phyloP scores from a whole-genome alignment of 768 basidiomycete genomes.

The Boletus sp. region DNA sequence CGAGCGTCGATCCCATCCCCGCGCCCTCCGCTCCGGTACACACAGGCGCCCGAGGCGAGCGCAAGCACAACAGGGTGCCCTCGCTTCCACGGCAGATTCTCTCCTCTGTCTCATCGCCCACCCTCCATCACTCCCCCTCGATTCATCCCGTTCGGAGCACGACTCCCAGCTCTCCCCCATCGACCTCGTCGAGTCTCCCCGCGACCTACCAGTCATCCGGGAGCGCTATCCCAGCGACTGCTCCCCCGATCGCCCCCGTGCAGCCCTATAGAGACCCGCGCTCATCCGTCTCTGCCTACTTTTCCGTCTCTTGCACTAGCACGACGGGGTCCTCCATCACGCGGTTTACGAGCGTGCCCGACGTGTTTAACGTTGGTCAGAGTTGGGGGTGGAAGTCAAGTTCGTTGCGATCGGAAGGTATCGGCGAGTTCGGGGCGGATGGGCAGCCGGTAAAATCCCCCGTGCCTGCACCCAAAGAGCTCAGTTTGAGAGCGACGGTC shows the following conservation, averaged over 20 bases:
- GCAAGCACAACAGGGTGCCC: constrained; percentile 29
- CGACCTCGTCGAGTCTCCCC: constrained; percentile 17
- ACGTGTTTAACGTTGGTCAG: constrained; percentile 79
- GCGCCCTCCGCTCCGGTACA: constrained; percentile 53
- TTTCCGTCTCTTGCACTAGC: constrained; percentile 77
- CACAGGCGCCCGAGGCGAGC: constrained; percentile 26
- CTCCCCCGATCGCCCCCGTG: constrained; percentile 44
- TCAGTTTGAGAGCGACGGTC: constrained; percentile 76
- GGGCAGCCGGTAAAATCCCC: constrained; percentile 30
- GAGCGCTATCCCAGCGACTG: constrained; percentile 38
- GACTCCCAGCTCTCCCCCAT: constrained; percentile 36
- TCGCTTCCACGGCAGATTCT: constrained; percentile 32
- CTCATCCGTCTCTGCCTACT: constrained; percentile 70
- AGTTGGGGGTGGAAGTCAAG: constrained; percentile 92
- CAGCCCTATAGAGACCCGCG: constrained; percentile 80
- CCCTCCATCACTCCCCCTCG: constrained; percentile 43
- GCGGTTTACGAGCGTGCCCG: constrained; percentile 81
- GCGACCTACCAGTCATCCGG: constrained; percentile 23
- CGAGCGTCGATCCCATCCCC: constrained; percentile 76
- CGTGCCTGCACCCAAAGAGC: constrained; percentile 36
- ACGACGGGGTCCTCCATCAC: constrained; percentile 80
- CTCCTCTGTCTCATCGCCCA: constrained; percentile 24
- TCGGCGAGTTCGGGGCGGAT: constrained; percentile 38
- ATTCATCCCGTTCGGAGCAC: constrained; percentile 46
- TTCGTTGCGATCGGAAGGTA: constrained; percentile 49